These are phyloP conservation scores for Durotheca rogersii DNA, from an alignment of 495 filamentous ascomycete species.

Conservation along the genomic window DNA sequence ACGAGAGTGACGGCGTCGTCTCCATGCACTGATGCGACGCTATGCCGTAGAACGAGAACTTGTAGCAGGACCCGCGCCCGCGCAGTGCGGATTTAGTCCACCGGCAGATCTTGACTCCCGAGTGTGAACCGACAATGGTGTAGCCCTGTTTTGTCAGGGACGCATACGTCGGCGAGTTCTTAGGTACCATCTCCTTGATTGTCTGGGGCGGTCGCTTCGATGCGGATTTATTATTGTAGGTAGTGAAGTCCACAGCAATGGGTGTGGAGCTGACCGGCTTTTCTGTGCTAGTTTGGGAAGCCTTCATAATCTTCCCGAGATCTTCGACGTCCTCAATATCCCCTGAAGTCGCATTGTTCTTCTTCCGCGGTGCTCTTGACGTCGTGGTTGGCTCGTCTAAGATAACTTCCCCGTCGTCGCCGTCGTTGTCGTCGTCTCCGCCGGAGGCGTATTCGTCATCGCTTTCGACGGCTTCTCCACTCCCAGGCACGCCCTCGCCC, in stretches of 20 bases:
- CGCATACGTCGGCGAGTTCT: conserved; percentile 79
- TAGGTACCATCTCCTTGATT: conserved; percentile 90
- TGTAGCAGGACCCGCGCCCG: conserved; percentile 93
- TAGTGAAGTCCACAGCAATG: conserved; percentile 86
- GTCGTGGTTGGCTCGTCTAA: conserved; percentile 42
- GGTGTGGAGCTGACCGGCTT: conserved; percentile 43
- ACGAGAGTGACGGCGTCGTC: conserved; percentile 89
- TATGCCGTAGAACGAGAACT: conserved; percentile 95
- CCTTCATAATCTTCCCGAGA: conserved; percentile 64
- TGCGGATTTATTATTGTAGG: conserved; percentile 52
- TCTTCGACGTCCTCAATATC: conserved; percentile 80
- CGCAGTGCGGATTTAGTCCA: conserved; percentile 99
- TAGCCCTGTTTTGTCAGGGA: conserved; percentile 96
- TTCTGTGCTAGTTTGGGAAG: conserved; percentile 42
- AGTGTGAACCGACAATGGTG: conserved; percentile 90
- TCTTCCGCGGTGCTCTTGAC: conserved; percentile 32
- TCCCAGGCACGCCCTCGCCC: conserved; percentile 78
- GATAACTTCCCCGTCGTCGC: conserved; percentile 61
- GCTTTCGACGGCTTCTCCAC: conserved; percentile 79
- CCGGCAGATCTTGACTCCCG: conserved; percentile 94
- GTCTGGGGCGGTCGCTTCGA: conserved; percentile 45
- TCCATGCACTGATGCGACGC: conserved; percentile 97
- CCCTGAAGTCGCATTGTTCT: conserved; percentile 42
- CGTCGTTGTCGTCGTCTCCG: too few species aligned
- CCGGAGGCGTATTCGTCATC: conserved; percentile 66